Percentiles rank a stretch among this genome's conserved stretches.
Conservation (phyloP, 441 rosid species). For the Adansonia rubrostipa region DNA sequence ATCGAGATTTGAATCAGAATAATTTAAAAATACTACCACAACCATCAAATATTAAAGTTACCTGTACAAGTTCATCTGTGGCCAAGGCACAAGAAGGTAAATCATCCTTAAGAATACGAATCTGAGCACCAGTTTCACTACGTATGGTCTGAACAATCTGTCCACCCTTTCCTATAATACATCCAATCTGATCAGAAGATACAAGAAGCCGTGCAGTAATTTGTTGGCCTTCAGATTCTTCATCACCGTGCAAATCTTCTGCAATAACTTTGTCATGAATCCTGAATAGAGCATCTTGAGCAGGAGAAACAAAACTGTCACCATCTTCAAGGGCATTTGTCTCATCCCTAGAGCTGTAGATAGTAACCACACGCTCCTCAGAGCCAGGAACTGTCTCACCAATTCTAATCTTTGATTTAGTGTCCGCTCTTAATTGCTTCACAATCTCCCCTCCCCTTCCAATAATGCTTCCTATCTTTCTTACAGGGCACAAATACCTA, state of each 20-base stretch:
- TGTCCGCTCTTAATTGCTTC: conserved; percentile 85
- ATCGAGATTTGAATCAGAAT: background rate
- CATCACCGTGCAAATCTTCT: conserved; percentile 66
- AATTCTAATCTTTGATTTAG: conserved; percentile 83
- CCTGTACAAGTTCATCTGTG: conserved; percentile 98
- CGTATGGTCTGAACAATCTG: conserved; percentile 87
- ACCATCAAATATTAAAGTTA: conserved; percentile 31
- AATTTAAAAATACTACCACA: conserved; percentile 2
- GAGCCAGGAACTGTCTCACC: conserved; percentile 77
- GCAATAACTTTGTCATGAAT: conserved; percentile 84
- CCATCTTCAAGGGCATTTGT: conserved; percentile 70
- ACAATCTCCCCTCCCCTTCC: conserved; percentile 98
- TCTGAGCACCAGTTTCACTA: conserved; percentile 89
- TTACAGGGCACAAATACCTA: conserved; percentile 82
- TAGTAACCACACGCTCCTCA: conserved; percentile 94
- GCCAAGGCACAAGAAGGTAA: conserved; percentile 85
- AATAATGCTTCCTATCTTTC: conserved; percentile 92
- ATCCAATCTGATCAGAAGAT: conserved; percentile 98
- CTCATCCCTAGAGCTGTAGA: conserved; percentile 87
- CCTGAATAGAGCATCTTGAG: conserved; percentile 91
- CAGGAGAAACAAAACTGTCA: conserved; percentile 67
- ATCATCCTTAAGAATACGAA: conserved; percentile 89
- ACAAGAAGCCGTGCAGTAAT: conserved; percentile 83
- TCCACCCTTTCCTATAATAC: conserved; percentile 96
- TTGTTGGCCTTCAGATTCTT: conserved; percentile 62